A percentile compares a stretch with the other conserved stretches of the same genome.
These are phyloP conservation scores for Russula ochroleuca DNA, from an alignment of 768 basidiomycete species.

Conservation along the genomic window DNA sequence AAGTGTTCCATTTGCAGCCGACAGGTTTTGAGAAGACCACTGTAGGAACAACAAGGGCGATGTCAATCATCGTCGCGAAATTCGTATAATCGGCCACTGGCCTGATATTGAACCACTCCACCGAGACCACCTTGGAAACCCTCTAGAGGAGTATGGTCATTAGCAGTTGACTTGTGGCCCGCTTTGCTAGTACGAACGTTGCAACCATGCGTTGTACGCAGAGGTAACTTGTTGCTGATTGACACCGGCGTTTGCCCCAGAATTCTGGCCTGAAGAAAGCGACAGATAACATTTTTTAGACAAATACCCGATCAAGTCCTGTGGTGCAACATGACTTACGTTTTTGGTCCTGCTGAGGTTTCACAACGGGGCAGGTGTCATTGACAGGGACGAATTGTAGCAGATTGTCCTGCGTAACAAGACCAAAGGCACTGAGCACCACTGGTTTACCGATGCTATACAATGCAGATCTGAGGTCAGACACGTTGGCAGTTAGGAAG, in stretches of 20 bases:
- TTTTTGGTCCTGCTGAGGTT: neutral
- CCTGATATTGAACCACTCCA: slow-evolving; percentile 25
- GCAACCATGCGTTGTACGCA: slow-evolving; percentile 19
- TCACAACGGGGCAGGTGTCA: slow-evolving; percentile 13
- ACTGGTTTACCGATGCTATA: slow-evolving; percentile 36
- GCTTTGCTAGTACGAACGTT: slow-evolving; percentile 11
- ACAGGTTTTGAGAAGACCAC: slow-evolving; percentile 19
- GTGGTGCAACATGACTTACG: slow-evolving; percentile 5
- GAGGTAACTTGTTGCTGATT: slow-evolving; percentile 1
- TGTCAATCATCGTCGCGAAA: neutral
- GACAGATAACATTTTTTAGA: neutral
- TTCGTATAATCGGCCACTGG: neutral
- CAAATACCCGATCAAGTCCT: neutral
- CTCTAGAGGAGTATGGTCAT: slow-evolving; percentile 2
- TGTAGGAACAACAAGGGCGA: neutral
- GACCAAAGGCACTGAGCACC: slow-evolving; percentile 33
- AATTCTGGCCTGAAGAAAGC: slow-evolving; percentile 15
- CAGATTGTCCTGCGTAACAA: slow-evolving; percentile 33
- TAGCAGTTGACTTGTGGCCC: neutral
- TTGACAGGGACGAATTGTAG: slow-evolving; percentile 36
- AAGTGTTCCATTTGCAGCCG: slow-evolving; percentile 12
- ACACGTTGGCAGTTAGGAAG: neutral
- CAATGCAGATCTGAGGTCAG: neutral
- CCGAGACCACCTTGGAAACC: slow-evolving; percentile 6
- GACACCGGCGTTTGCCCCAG: slow-evolving; percentile 10